Evolutionary conservation across 371 early-diverging fungal species (phyloP), one percentile per base, ranked within the genome.

Genomic region (Syncephalastrum contaminatum): DNA sequence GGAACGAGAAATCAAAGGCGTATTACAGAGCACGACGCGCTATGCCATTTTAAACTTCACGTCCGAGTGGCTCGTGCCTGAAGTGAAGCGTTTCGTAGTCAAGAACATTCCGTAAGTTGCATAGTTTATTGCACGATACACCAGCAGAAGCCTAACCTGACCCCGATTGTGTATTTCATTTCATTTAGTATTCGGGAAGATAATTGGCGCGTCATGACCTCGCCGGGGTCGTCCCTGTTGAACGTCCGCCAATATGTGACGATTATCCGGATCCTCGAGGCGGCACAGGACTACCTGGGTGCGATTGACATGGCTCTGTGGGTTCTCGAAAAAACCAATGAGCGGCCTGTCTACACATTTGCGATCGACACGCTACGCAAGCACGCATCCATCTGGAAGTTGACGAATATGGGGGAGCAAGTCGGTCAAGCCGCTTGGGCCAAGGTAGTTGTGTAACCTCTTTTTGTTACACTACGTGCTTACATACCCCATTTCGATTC

Each of bases 151-250:
- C 10, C 36, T 30, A 30, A 30, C 36, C 36, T 10, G 12, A 30
- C 36, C 36, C 36, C 36, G 36, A 30, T 12, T 46, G 16, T 7
- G 13, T 30, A 20, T 22, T 43, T 30, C 12, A 10, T 39, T 41
- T 49, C 27, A 30, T 53, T 6, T 51, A 82, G 82, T 41, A 87
- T 93, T 39, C 90, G 88, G 14, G 85, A 81, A 52, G 86, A 90
- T 58, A 93, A 93, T 57, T 93, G 92, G 92, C 75, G 87, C 47
- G 88, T 87, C 36, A 87, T 89, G 69, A 88, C 90, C 0, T 82
- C 84, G 0, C 91, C 92, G 4, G 92, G 91, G 0, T 80, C 88
- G 0, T 88, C 90, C 12, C 63, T 91, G 18, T 69, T 93, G 25
- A 93, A 91, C 54, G 72, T 72, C 4, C 80, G 91, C 20, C 92